phyloP scores from a whole-genome alignment of 2,329 filamentous ascomycete genomes.

The Diaporthe sp. region DNA sequence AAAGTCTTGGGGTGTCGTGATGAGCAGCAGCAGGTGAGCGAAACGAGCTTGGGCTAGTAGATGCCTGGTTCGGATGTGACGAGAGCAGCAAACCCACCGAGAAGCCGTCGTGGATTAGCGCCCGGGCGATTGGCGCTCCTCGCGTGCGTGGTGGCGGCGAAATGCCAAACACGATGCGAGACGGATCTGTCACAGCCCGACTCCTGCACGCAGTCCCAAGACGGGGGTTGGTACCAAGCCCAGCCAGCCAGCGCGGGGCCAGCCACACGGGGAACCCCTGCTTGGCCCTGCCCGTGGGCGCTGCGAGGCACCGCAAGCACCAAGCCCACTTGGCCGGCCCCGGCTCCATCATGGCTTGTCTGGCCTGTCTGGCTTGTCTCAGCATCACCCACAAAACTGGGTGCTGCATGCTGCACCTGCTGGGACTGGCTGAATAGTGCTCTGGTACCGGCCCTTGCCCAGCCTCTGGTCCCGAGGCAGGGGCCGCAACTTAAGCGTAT shows the following conservation, averaged over 20 bases:
- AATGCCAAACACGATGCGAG: conserved; percentile 63
- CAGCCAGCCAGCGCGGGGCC: background rate
- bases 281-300: background rate
- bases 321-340: conserved; percentile 10
- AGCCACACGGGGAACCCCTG: conserved; percentile 22
- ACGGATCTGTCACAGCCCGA: conserved; percentile 62
- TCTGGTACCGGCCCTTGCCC: background rate
- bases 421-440: background rate
- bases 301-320: background rate
- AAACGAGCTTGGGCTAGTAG: background rate
- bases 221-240: conserved; percentile 9
- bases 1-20: background rate
- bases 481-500: conserved; percentile 24
- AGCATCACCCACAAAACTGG: conserved; percentile 5
- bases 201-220: conserved; percentile 44
- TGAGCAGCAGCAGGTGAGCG: background rate
- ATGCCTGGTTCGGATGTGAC: conserved; percentile 19
- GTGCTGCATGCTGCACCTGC: background rate
- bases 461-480: conserved; percentile 24
- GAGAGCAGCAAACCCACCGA: background rate
- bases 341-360: conserved; percentile 32
- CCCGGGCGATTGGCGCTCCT: conserved; percentile 32
- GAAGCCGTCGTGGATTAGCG: conserved; percentile 6
- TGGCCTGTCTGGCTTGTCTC: conserved; percentile 37
- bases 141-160: conserved; percentile 44